Conservation (phyloP, 805 yeast genomes). For the Candida caryicola region DNA sequence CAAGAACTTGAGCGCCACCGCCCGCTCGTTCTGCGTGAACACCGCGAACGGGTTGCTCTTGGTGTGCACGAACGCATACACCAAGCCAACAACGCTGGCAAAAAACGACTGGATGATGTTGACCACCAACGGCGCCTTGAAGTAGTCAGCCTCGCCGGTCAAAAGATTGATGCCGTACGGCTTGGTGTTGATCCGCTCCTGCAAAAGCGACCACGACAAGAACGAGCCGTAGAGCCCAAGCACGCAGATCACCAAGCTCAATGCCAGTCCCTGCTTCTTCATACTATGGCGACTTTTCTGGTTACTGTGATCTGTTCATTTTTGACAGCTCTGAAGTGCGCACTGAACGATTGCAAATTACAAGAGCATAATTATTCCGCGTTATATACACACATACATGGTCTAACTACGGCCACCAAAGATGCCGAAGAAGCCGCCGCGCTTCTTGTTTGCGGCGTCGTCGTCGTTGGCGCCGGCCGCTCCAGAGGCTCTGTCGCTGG, state of each 20-base stretch:
- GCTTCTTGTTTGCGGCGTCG: slow-evolving; percentile 42
- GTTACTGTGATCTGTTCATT: too few species aligned
- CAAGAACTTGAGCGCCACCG: slow-evolving; percentile 17
- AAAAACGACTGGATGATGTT: slow-evolving; percentile 70
- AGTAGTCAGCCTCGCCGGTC: slow-evolving; percentile 35
- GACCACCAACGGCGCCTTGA: slow-evolving; percentile 76
- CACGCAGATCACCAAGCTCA: slow-evolving; percentile 33
- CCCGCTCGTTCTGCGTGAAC: slow-evolving; percentile 29
- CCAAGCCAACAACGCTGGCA: slow-evolving; percentile 66
- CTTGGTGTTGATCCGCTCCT: slow-evolving; percentile 79
- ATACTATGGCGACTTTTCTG: slow-evolving; percentile 11
- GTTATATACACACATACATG: neutral
- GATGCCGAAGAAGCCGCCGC: slow-evolving; percentile 66
- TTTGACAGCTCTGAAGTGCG: neutral
- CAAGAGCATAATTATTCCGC: neutral
- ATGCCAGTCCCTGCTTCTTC: slow-evolving; percentile 17
- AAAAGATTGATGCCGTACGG: slow-evolving; percentile 51
- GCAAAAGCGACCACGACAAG: slow-evolving; percentile 87
- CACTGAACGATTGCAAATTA: too few species aligned
- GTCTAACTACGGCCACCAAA: slow-evolving; percentile 48
- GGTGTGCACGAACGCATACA: slow-evolving; percentile 47
- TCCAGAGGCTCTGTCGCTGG: slow-evolving; percentile 11
- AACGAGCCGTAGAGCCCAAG: slow-evolving; percentile 83
- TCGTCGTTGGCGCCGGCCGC: slow-evolving; percentile 15
- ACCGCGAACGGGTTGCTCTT: slow-evolving; percentile 29